phyloP scores from a whole-genome alignment of 2,329 filamentous ascomycete genomes.

The Colletotrichum chrysophilum region DNA sequence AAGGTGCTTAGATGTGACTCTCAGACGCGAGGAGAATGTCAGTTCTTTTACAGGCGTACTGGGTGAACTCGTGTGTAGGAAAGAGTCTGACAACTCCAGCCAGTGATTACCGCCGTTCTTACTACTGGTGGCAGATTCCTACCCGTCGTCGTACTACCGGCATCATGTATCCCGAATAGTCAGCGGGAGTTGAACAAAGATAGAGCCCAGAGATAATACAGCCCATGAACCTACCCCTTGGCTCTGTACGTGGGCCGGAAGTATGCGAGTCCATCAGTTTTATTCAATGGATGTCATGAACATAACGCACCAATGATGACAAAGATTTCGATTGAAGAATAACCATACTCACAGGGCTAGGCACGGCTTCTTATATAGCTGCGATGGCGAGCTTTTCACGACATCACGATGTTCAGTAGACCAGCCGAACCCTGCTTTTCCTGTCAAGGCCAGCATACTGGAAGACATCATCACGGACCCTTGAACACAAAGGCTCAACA shows the following conservation, averaged over 20 bases:
- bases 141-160: accelerated
- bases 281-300: not conserved
- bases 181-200: not conserved
- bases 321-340: accelerated
- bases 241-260: not conserved
- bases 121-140: not conserved
- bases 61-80: not conserved
- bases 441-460: not conserved
- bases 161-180: not conserved
- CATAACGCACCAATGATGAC: not conserved
- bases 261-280: not conserved
- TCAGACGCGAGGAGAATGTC: not conserved
- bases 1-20: not conserved
- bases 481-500: not conserved
- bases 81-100: not conserved
- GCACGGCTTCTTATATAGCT: not conserved
- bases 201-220: not conserved
- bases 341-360: not conserved
- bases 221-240: not conserved
- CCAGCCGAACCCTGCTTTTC: not conserved
- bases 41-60: not conserved
- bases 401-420: not conserved
- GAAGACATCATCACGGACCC: not conserved
- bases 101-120: not conserved
- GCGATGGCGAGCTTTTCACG: not conserved